Evolutionary conservation across 1,284 basidiomycete genomes (phyloP).

Genomic region (Takashimella koratensis): DNA sequence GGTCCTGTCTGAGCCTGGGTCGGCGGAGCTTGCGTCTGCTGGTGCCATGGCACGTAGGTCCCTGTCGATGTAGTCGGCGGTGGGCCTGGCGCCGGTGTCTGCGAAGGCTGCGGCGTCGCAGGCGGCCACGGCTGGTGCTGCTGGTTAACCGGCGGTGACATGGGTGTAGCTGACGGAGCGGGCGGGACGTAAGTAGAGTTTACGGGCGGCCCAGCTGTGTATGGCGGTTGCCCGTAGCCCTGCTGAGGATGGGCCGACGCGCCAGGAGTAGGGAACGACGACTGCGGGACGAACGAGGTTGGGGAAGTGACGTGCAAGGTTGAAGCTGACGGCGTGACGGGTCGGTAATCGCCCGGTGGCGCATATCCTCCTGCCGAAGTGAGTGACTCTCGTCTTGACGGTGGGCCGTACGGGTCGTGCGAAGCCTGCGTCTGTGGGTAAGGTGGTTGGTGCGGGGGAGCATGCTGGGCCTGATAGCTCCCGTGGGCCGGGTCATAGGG

Average conservation of each 20-base stretch:
- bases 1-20: constrained; percentile 1
- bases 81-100: not conserved
- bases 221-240: not conserved
- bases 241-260: not conserved
- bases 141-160: not conserved
- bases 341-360: not conserved
- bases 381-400: not conserved
- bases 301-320: not conserved
- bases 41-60: constrained; percentile 44
- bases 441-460: not conserved
- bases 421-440: not conserved
- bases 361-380: not conserved
- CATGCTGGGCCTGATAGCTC: not conserved
- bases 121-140: not conserved
- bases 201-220: not conserved
- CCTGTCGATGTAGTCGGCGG: constrained; percentile 13
- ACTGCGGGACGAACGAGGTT: not conserved
- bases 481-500: not conserved
- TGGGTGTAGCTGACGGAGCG: not conserved
- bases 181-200: not conserved
- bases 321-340: not conserved
- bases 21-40: constrained; percentile 33
- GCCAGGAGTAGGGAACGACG: not conserved
- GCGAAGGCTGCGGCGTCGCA: not conserved
- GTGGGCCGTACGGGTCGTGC: not conserved